Evolutionary conservation across 495 filamentous ascomycete species (phyloP).

Genomic region (Sphaerosporella brunnea): DNA sequence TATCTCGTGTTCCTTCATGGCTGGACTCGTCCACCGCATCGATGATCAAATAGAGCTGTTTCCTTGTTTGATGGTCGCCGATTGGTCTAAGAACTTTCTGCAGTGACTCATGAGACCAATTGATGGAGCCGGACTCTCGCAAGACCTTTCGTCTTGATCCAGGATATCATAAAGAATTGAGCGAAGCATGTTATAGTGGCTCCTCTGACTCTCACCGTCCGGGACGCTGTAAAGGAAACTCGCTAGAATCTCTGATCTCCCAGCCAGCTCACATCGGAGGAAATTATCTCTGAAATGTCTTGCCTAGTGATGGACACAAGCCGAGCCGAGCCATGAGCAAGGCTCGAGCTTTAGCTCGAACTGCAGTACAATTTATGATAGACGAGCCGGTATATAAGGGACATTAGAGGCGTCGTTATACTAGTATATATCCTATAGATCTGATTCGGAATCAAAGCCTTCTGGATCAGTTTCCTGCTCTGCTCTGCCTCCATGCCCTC

Average conservation of each 20-base stretch:
- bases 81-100: neutral
- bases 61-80: neutral
- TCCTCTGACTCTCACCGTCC: neutral
- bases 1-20: neutral
- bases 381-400: too few relatives aligned
- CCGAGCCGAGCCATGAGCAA: too few relatives aligned
- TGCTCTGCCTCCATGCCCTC: too few relatives aligned
- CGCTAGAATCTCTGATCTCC: neutral
- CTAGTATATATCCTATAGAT: too few relatives aligned
- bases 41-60: neutral
- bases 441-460: too few relatives aligned
- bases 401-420: too few relatives aligned
- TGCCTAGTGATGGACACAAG: too few relatives aligned
- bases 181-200: slow-evolving; percentile 3
- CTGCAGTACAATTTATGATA: too few relatives aligned
- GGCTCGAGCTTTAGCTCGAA: too few relatives aligned
- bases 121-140: neutral
- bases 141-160: neutral
- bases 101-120: neutral
- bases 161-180: slow-evolving; percentile 1
- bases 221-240: neutral
- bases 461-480: too few relatives aligned
- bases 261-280: neutral
- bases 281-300: neutral
- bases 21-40: neutral